These are phyloP conservation scores for Ophiostoma himal-ulmi DNA, from an alignment of 2,329 filamentous ascomycete species.

Conservation along the genomic window DNA sequence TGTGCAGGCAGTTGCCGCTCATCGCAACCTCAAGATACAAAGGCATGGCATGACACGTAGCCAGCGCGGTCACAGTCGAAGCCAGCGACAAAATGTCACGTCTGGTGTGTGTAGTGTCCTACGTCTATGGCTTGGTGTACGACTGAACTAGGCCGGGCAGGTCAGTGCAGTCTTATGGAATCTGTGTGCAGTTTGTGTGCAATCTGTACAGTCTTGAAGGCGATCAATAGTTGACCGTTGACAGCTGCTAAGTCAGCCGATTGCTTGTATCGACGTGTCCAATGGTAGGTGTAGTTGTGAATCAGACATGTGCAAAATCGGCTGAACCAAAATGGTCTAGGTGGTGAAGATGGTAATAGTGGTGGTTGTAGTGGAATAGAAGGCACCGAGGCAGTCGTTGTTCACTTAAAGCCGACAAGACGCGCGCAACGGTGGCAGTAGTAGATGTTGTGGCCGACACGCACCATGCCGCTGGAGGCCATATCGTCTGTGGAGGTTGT, in stretches of 20 bases:
- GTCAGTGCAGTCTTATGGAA: neutral
- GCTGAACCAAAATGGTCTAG: neutral
- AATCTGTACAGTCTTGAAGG: neutral
- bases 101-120: neutral
- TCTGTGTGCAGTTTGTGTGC: neutral
- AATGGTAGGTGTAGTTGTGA: neutral
- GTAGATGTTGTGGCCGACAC: conserved; percentile 60
- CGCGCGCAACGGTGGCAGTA: conserved; percentile 60
- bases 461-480: conserved; percentile 55
- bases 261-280: neutral
- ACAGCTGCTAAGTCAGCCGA: no score
- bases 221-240: neutral
- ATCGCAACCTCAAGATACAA: neutral
- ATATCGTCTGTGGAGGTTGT: conserved; percentile 56
- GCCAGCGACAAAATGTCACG: neutral
- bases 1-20: neutral
- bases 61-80: neutral
- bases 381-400: neutral
- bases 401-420: conserved; percentile 58
- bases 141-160: neutral
- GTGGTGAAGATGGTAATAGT: neutral
- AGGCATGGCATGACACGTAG: neutral
- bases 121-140: neutral
- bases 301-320: neutral
- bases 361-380: neutral